Percentiles rank a stretch among this genome's conserved stretches.
These are phyloP conservation scores for Lepiota venenata DNA, from an alignment of 768 basidiomycete genomes.

Conservation along the genomic window DNA sequence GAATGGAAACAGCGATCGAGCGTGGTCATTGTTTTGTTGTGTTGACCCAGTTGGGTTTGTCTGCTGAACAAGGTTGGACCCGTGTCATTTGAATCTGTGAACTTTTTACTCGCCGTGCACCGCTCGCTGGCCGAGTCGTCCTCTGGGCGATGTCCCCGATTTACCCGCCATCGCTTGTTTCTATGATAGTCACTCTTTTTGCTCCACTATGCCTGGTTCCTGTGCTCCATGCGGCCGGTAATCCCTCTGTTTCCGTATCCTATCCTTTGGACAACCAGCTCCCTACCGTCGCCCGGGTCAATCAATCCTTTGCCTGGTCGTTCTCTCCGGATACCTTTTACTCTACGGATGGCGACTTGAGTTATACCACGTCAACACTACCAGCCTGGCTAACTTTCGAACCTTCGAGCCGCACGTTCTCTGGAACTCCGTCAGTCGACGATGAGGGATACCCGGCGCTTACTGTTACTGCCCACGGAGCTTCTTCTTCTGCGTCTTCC, in stretches of 20 bases:
- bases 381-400: slow-evolving; percentile 83
- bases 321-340: slow-evolving; percentile 66
- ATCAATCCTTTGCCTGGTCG: slow-evolving; percentile 64
- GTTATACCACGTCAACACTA: slow-evolving; percentile 52
- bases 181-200: slow-evolving; percentile 68
- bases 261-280: slow-evolving; percentile 70
- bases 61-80: not conserved
- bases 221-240: slow-evolving; percentile 31
- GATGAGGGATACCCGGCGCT: slow-evolving; percentile 66
- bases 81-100: not conserved
- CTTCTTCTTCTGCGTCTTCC: slow-evolving; percentile 47
- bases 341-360: slow-evolving; percentile 37
- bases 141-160: slow-evolving; percentile 32
- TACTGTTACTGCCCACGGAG: slow-evolving; percentile 60
- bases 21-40: slow-evolving; percentile 13
- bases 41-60: slow-evolving; percentile 11
- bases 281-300: slow-evolving; percentile 72
- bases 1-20: not conserved
- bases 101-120: slow-evolving; percentile 7
- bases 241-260: slow-evolving; percentile 47
- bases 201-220: slow-evolving; percentile 26
- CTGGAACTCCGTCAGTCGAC: slow-evolving; percentile 58
- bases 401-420: slow-evolving; percentile 51
- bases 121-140: slow-evolving; percentile 60
- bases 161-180: slow-evolving; percentile 45